Percentiles rank a stretch among this genome's conserved stretches.
These are phyloP conservation scores for Fusarium dlaminii DNA, from an alignment of 2,329 filamentous ascomycete genomes.

Conservation along the genomic window DNA sequence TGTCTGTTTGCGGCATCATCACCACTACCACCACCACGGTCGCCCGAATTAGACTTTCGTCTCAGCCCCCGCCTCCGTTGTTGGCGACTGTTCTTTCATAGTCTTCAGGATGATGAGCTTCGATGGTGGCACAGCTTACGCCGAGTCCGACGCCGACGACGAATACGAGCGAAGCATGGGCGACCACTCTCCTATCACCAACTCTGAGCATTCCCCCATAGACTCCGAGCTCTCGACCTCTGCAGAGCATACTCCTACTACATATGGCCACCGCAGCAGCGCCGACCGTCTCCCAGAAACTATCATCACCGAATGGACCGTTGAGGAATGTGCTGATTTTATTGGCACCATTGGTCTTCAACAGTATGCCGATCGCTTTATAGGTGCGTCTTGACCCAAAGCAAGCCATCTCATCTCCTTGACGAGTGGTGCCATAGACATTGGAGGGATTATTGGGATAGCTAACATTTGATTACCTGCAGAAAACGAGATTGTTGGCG, in stretches of 20 bases:
- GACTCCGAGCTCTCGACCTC: conserved; percentile 76
- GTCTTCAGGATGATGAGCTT: conserved; percentile 62
- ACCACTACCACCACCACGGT: conserved; percentile 13
- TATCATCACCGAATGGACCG: conserved; percentile 81
- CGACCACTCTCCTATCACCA: conserved; percentile 73
- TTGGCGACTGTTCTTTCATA: conserved; percentile 26
- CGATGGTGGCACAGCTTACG: conserved; percentile 74
- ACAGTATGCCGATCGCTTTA: conserved; percentile 84
- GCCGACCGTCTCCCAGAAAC: conserved; percentile 76
- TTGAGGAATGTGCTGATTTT: conserved; percentile 91
- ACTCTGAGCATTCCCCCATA: conserved; percentile 75
- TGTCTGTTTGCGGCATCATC: conserved; percentile 24
- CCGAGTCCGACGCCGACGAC: conserved; percentile 84
- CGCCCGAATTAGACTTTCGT: conserved; percentile 13
- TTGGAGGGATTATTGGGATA: background rate
- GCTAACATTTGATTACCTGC: conserved; percentile 37
- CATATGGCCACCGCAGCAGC: conserved; percentile 73
- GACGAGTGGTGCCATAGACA: background rate
- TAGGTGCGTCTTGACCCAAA: conserved; percentile 68
- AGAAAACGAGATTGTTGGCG: conserved; percentile 96
- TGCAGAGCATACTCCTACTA: conserved; percentile 81
- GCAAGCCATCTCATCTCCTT: background rate
- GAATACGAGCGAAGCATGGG: conserved; percentile 81
- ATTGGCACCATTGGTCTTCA: conserved; percentile 80
- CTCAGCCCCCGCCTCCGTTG: conserved; percentile 2